These are phyloP conservation scores for Fusarium liriodendri DNA, from an alignment of 2,329 filamentous ascomycete species.

Conservation along the genomic window DNA sequence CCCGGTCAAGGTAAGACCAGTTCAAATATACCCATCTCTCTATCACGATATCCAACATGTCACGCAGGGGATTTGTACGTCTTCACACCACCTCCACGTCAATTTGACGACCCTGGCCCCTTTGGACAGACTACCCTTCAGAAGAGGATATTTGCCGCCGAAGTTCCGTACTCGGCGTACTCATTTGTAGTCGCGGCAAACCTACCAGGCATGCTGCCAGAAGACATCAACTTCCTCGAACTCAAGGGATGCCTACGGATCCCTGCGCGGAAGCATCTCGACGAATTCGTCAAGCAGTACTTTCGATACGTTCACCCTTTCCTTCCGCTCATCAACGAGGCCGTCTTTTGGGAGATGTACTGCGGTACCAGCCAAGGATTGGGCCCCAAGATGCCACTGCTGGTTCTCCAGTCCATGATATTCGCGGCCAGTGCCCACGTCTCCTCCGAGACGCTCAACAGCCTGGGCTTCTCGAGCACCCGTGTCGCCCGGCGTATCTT, in stretches of 20 bases:
- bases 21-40: neutral
- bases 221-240: constrained; percentile 25
- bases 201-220: neutral
- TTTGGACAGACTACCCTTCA: neutral
- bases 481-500: neutral
- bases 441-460: neutral
- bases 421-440: constrained; percentile 15
- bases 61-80: neutral
- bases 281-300: constrained; percentile 27
- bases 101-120: neutral
- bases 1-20: neutral
- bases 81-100: neutral
- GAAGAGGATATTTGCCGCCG: neutral
- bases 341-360: constrained; percentile 25
- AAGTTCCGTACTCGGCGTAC: neutral
- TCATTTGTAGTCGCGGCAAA: neutral
- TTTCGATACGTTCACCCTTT: constrained; percentile 25
- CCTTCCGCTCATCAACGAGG: constrained; percentile 20
- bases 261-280: constrained; percentile 12
- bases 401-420: constrained; percentile 28
- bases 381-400: neutral
- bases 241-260: constrained; percentile 23
- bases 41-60: neutral
- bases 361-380: neutral
- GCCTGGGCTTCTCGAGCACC: neutral